A percentile compares a stretch with the other conserved stretches of the same genome.
These are phyloP conservation scores for Beauveria sp. DNA, from an alignment of 2,329 filamentous ascomycete species.

Conservation along the genomic window DNA sequence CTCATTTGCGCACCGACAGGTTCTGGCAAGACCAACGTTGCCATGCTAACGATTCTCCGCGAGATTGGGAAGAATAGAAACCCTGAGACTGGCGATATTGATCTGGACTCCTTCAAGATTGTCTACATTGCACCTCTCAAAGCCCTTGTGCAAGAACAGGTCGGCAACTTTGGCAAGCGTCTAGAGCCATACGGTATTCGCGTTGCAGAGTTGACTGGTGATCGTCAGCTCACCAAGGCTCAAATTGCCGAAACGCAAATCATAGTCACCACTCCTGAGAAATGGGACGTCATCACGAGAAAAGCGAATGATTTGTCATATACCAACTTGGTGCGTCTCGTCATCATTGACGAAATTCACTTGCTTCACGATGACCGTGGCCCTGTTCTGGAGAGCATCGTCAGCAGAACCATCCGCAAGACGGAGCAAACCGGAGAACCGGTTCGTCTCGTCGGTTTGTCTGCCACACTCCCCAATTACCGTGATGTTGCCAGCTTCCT, in stretches of 20 bases:
- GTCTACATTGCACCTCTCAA: constrained; percentile 96
- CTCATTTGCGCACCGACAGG: constrained; percentile 95
- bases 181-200: constrained; percentile 85
- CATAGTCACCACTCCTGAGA: constrained; percentile 96
- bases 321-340: constrained; percentile 89
- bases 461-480: constrained; percentile 94
- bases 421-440: constrained; percentile 91
- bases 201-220: constrained; percentile 93
- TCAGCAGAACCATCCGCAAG: constrained; percentile 85
- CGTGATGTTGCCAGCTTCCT: constrained; percentile 93
- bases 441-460: constrained; percentile 85
- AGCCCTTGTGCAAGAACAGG: constrained; percentile 93
- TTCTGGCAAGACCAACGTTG: constrained; percentile 97
- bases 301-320: constrained; percentile 97
- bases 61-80: constrained; percentile 96
- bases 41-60: constrained; percentile 91
- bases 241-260: constrained; percentile 97
- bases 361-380: constrained; percentile 95
- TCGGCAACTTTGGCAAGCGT: constrained; percentile 91
- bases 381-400: constrained; percentile 93
- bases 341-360: constrained; percentile 98
- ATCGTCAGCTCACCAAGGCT: constrained; percentile 95
- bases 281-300: constrained; percentile 98
- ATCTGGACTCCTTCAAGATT: constrained; percentile 95
- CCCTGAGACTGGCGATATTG: constrained; percentile 82